Evolutionary conservation across 495 filamentous ascomycete genomes (phyloP).

Genomic region (Penicillium macrosclerotiorum): DNA sequence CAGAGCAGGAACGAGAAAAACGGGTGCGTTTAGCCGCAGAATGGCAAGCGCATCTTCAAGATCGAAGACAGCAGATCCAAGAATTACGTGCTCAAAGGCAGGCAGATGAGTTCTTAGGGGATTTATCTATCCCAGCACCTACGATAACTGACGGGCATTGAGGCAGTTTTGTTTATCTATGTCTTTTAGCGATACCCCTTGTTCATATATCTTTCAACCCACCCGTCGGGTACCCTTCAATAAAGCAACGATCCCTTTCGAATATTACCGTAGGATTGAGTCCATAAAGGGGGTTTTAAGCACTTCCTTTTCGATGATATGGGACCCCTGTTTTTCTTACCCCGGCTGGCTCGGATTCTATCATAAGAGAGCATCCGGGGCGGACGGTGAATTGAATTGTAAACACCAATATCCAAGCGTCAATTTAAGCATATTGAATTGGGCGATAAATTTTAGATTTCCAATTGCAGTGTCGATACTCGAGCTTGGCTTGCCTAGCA

Average conservation of each 20-base stretch:
- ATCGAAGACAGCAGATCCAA: conserved; percentile 6
- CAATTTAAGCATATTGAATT: no score
- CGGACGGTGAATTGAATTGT: no score
- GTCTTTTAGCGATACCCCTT: conserved; percentile 1
- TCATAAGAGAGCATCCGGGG: no score
- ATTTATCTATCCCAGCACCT: background rate
- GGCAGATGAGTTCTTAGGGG: background rate
- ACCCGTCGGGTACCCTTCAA: background rate
- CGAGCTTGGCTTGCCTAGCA: no score
- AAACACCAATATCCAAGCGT: no score
- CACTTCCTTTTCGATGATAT: no score
- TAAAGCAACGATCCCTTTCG: background rate
- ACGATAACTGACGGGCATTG: background rate
- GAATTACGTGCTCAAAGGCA: background rate
- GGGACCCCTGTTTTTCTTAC: no score
- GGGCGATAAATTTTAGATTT: no score
- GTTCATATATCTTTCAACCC: background rate
- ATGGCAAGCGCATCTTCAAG: conserved; percentile 1
- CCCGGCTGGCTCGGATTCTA: no score
- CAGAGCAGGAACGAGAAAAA: conserved; percentile 54
- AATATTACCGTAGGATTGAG: background rate
- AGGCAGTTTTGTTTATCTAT: background rate
- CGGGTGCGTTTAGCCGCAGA: background rate
- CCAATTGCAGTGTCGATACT: no score
- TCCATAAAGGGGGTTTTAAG: no score